A percentile compares a stretch with the other conserved stretches of the same genome.
These are phyloP conservation scores for Aeschynomene evenia DNA, from an alignment of 306 rosid species.

Conservation along the genomic window DNA sequence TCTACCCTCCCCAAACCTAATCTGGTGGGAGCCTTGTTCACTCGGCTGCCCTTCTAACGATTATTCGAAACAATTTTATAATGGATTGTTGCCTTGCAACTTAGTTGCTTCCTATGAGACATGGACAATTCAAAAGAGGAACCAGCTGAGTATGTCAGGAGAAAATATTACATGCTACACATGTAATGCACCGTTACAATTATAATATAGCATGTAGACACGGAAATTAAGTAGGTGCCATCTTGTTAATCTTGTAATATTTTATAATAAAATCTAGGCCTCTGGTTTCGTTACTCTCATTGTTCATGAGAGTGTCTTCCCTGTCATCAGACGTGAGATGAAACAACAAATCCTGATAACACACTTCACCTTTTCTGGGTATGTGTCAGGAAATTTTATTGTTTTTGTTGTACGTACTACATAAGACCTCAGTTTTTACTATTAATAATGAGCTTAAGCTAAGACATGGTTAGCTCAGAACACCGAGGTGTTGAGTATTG, in stretches of 20 bases:
- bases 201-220: background rate
- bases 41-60: no score
- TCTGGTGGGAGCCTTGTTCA: no score
- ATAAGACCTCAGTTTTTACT: background rate
- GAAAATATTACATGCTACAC: background rate
- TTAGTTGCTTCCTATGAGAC: constrained; percentile 25
- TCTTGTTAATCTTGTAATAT: constrained; percentile 1
- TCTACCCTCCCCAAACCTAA: no score
- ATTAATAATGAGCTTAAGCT: no score
- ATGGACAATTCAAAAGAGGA: constrained; percentile 10
- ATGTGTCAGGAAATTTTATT: background rate
- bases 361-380: constrained; percentile 3
- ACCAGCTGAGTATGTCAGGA: background rate
- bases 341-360: background rate
- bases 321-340: background rate
- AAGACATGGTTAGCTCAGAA: background rate
- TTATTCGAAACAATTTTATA: constrained; percentile 2
- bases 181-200: background rate
- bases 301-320: constrained; percentile 3
- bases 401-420: no score
- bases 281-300: background rate
- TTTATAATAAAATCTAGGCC: background rate
- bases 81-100: background rate
- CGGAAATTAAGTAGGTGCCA: constrained; percentile 6
- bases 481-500: background rate